Evolutionary conservation across 352 stramenopile genomes (phyloP), one percentile per base, ranked within the genome.

Genomic region (Phytophthora quininea): DNA sequence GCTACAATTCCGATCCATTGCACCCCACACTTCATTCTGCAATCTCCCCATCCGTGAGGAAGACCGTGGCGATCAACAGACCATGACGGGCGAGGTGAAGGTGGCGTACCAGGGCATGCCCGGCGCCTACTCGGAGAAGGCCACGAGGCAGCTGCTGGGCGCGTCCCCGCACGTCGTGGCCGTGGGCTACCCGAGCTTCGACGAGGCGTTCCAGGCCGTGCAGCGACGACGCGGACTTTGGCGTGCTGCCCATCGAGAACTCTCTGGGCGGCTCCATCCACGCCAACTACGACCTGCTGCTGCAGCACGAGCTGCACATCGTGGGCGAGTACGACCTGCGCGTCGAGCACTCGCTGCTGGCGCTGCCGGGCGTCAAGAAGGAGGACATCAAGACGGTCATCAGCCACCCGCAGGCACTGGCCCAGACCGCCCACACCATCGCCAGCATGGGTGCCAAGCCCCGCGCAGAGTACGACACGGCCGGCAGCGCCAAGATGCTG

Each of bases 61-160:
- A 42, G 37, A 10, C 15, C 3, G 31, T 11, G 31, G 19, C 11
- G 45, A 54, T 46, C 15, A 6, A 11, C 3, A 24, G 3, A 68
- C 35, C 11, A 79, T 79, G 49, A 72, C 64, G 32, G 64, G 60
- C 47, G 80, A 83, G 59, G 84, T 98, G 55, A 93, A 95, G 80
- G 84, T 99, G 31, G 89, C 93, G 62, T 99, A 98, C 77, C 96
- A 99, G 81, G 97, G 97, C 52, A 95, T 98, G 75, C 90, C 96
- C 30, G 97, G 97, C 30, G 97, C 96, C 1, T 99, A 99, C 83
- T 98, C 95, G 19, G 96, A 99, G 87, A 98, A 99, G 74, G 94
- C 96, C 10, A 92, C 97, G 45, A 82, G 95, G 14, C 93, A 99
- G 76, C 79, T 99, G 4, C 75, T 99, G 10, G 82, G 80, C 31